Conservation (phyloP, 106 monocot genomes). For the Iris macrosiphon region DNA sequence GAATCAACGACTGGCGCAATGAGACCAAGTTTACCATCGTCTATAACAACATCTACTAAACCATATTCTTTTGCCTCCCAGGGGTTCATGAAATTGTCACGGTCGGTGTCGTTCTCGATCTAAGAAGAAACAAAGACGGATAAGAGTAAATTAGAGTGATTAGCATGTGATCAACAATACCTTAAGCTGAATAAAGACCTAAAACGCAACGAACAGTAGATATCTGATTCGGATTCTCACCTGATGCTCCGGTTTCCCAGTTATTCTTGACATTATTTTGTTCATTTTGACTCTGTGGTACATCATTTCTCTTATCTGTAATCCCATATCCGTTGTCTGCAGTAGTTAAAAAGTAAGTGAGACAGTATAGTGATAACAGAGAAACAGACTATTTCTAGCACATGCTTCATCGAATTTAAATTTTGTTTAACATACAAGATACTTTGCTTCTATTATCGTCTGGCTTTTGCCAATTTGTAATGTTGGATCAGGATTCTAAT, state of each 20-base stretch:
- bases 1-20: slow-evolving; percentile 76
- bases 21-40: slow-evolving; percentile 92
- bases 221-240: slow-evolving; percentile 16
- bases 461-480: too few species aligned
- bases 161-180: too few species aligned
- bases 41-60: slow-evolving; percentile 77
- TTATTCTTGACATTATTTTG: slow-evolving; percentile 90
- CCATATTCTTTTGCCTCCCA: slow-evolving; percentile 99
- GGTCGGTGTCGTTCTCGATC: slow-evolving; percentile 82
- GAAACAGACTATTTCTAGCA: too few species aligned
- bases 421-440: too few species aligned
- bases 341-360: neutral
- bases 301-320: slow-evolving; percentile 84
- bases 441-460: too few species aligned
- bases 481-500: too few species aligned
- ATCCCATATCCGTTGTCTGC: slow-evolving; percentile 78
- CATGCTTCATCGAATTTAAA: too few species aligned
- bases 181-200: too few species aligned
- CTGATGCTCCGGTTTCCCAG: slow-evolving; percentile 83
- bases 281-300: slow-evolving; percentile 90
- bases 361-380: neutral
- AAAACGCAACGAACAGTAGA: too few species aligned
- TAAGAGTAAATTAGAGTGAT: too few species aligned
- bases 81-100: slow-evolving; percentile 94
- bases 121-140: slow-evolving; percentile 20